Evolutionary conservation across 371 early-diverging fungal genomes (phyloP), one percentile per base, ranked within the genome.

Genomic region (Mortierella sp.): DNA sequence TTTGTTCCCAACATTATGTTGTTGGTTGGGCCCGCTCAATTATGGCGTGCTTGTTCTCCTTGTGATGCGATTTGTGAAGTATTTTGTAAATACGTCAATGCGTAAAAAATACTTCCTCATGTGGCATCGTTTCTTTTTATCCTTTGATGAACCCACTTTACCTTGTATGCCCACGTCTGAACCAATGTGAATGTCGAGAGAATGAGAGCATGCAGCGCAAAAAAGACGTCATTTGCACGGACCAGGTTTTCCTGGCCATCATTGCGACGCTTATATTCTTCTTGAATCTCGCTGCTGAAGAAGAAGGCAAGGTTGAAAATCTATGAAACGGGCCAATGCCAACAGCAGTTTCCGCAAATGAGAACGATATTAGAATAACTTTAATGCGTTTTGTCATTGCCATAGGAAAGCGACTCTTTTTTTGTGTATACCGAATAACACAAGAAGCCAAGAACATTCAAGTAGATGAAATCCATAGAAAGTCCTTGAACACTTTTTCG

Each of bases 391-490:
- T 41, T 10, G 21, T 40, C 61, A 58, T 32, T 15, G 36, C 32
- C 21, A 22, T 28, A 21, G n/a, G 19, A n/a, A n/a, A n/a, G 7
- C 43, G 15, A 43, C 43, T n/a, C 1, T n/a, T 38, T n/a, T 4
- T 9, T 7, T n/a, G 2, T 45, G 5, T 67, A 62, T 87, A 92
- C 89, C 60, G 95, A 87, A 69, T 97, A 97, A 82, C 94, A 96
- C 0, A 90, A 53, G 63, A 98, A 98, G 6, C 98, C 97, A 38
- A 90, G 83, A 22, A 95, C 88, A 77, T 97, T 97, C 74, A 94
- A 92, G 69, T 88, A 88, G 4, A 96, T 70, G 86, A 96, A 98
- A 81, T 98, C 98, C n/a, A 96, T 87, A 0, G 97, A 97, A 32
- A 97, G 84, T 1, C 97, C 97, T 60, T 92, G 89, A 0, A 97